A percentile compares a stretch with the other conserved stretches of the same genome.
These are phyloP conservation scores for Schizosaccharomyces cryophilus DNA, from an alignment of 805 yeast genomes.

Conservation along the genomic window DNA sequence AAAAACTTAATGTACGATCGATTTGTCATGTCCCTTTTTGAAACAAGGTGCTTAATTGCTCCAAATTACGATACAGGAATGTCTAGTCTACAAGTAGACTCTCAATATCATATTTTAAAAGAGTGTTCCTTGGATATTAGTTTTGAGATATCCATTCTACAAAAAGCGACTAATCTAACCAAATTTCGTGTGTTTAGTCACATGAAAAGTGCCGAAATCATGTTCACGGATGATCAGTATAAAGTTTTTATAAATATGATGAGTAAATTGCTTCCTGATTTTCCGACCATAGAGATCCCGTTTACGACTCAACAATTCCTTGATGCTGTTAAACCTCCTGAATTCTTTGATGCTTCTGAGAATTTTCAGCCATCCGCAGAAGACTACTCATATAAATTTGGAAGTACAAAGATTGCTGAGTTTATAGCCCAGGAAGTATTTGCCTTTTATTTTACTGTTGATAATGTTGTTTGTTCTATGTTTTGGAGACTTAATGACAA, in stretches of 20 bases:
- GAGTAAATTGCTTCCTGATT: conserved; percentile 40
- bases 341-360: background rate
- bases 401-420: background rate
- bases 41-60: conserved; percentile 66
- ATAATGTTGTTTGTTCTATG: conserved; percentile 10
- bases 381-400: background rate
- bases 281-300: conserved; percentile 4
- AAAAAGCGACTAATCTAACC: conserved; percentile 52
- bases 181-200: conserved; percentile 49
- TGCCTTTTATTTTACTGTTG: conserved; percentile 52
- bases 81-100: conserved; percentile 9
- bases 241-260: conserved; percentile 61
- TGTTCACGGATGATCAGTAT: conserved; percentile 73
- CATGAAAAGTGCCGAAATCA: conserved; percentile 45
- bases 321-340: background rate
- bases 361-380: background rate
- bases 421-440: conserved; percentile 29
- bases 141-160: conserved; percentile 65
- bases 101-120: conserved; percentile 43
- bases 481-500: background rate
- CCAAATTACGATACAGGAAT: conserved; percentile 44
- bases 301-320: background rate
- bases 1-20: conserved; percentile 73
- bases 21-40: conserved; percentile 49
- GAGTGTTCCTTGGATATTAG: conserved; percentile 48